Evolutionary conservation across 306 rosid genomes (phyloP), one percentile per base, ranked within the genome.

Genomic region (Vachellia collinsii): DNA sequence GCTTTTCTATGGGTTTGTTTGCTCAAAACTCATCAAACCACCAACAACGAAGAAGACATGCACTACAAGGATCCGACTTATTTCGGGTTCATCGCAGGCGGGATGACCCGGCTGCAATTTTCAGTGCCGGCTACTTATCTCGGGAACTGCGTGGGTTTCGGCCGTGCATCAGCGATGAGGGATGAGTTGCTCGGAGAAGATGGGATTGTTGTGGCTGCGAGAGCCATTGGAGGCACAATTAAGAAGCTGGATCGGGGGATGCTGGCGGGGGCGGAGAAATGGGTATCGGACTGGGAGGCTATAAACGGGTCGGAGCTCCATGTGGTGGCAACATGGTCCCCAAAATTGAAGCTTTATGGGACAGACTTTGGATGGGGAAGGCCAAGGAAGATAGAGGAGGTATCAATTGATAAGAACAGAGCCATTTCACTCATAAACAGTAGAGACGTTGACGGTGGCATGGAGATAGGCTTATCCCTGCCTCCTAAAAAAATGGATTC

Each of bases 291-390:
- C 58, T 85, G 88, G 89, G 79, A 80, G 47, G 81, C 22, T 59
- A 74, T 85, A 13, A 9, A 74, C 19, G 85, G 88, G 84, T 85
- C 85, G 54, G 84, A 78, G 38, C 66, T 73, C 48, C 86, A 88
- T 56, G 59, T 86, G 25, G 56, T 81, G 81, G 87, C 47, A 2
- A 42, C 77, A 0, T 86, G 94, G 84, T 88, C 92, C 3, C 92
- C 94, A 14, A 86, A 90, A 65, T 58, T 90, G 83, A 86, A 90
- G 54, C 85, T 88, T 8, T 90, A 87, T 25, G 83, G 59, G 6
- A 85, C 74, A 0, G 88, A 90, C 84, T 90, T 90, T 72, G 92
- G 94, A 76, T 81, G 85, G 87, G 91, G 88, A 1, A 66, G 59
- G 51, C 80, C 91, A 3, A 80, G 72, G 78, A 87, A 86, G 54